phyloP scores from a whole-genome alignment of 1,139 yeast species.

The Hyphopichia buzzinii region DNA sequence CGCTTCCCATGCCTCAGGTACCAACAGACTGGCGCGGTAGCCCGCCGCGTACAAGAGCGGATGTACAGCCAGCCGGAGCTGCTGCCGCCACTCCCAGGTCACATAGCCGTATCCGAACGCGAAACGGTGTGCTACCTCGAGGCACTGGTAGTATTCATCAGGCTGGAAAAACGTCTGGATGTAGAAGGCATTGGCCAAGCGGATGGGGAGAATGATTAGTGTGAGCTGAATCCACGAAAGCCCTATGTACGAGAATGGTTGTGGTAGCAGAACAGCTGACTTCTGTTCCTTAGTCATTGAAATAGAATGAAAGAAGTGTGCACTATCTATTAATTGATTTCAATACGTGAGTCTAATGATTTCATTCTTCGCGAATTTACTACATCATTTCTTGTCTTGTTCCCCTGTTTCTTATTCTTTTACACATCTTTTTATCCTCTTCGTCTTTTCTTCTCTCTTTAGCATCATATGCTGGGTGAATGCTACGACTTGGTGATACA shows the following conservation, averaged over 20 bases:
- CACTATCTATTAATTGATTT: too few relatives aligned
- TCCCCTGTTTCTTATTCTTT: too few relatives aligned
- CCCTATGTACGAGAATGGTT: too few relatives aligned
- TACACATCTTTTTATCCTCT: too few relatives aligned
- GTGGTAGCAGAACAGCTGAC: too few relatives aligned
- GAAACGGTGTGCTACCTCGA: slow-evolving; percentile 84
- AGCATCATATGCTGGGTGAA: slow-evolving; percentile 15
- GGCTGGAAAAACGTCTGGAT: slow-evolving; percentile 86
- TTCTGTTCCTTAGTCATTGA: too few relatives aligned
- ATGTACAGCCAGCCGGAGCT: slow-evolving; percentile 74
- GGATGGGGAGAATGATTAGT: slow-evolving; percentile 13
- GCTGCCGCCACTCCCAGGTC: slow-evolving; percentile 93
- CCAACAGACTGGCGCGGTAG: slow-evolving; percentile 20
- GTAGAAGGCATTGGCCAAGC: slow-evolving; percentile 64
- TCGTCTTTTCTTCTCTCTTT: too few relatives aligned
- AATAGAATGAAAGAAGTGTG: too few relatives aligned
- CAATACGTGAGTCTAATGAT: too few relatives aligned
- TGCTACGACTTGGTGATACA: slow-evolving; percentile 8
- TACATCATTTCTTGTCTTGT: too few relatives aligned
- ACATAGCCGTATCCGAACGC: slow-evolving; percentile 79
- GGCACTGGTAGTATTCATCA: slow-evolving; percentile 89
- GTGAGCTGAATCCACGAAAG: too few relatives aligned
- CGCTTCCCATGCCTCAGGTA: slow-evolving; percentile 9
- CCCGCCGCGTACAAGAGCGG: slow-evolving; percentile 65
- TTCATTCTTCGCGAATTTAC: too few relatives aligned